phyloP scores from a whole-genome alignment of 108 stramenopile species.

The Cylindrotheca closterium region DNA sequence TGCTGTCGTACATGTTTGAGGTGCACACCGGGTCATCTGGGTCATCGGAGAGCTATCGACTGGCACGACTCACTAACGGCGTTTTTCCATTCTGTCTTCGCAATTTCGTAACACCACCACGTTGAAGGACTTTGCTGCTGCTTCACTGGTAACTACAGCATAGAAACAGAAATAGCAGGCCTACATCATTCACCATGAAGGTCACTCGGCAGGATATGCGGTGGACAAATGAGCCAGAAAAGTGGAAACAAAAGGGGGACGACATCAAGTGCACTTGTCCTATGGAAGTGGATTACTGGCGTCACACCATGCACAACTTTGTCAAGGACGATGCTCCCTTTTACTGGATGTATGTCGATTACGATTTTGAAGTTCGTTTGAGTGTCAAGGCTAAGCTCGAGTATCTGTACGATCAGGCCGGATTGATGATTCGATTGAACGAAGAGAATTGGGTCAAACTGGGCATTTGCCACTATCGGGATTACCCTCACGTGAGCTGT shows the following conservation, averaged over 20 bases:
- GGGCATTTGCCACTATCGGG: constrained; percentile 38
- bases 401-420: constrained; percentile 47
- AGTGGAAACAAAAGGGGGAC: constrained; percentile 40
- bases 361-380: constrained; percentile 37
- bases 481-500: constrained; percentile 35
- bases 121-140: no score
- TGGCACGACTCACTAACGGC: no score
- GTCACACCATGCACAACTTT: constrained; percentile 36
- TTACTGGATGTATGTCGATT: constrained; percentile 39
- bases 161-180: no score
- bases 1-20: no score
- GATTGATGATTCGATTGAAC: constrained; percentile 45
- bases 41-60: no score
- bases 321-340: constrained; percentile 44
- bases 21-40: no score
- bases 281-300: constrained; percentile 38
- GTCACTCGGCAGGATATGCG: constrained; percentile 37
- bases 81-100: no score
- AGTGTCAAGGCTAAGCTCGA: constrained; percentile 35
- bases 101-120: no score
- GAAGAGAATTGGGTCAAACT: constrained; percentile 44
- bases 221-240: constrained; percentile 42
- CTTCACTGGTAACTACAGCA: no score
- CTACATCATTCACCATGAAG: constrained; percentile 22
- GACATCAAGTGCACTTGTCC: constrained; percentile 33